These are phyloP conservation scores for Boletellus dicymbophilus DNA, from an alignment of 1,284 basidiomycete species.

Conservation along the genomic window DNA sequence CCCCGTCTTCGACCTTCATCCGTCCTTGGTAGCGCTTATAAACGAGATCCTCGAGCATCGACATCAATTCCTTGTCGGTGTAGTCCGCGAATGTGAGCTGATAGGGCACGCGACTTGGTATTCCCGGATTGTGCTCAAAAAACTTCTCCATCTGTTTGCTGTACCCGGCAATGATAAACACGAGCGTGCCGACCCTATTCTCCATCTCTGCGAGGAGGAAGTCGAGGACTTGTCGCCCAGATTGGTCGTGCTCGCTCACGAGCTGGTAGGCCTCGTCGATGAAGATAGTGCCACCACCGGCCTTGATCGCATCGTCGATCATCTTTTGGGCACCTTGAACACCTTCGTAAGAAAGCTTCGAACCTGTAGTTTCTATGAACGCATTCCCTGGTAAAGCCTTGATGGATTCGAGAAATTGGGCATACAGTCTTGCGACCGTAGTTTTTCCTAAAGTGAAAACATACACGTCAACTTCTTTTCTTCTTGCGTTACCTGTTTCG, in stretches of 20 bases:
- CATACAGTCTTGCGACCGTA: slow-evolving; percentile 64
- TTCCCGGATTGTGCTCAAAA: slow-evolving; percentile 71
- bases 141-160: slow-evolving; percentile 72
- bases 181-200: slow-evolving; percentile 61
- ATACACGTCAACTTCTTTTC: not conserved
- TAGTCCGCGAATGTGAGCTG: slow-evolving; percentile 64
- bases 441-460: slow-evolving; percentile 59
- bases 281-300: slow-evolving; percentile 64
- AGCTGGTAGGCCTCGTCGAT: slow-evolving; percentile 73
- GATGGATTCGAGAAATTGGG: slow-evolving; percentile 57
- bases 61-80: slow-evolving; percentile 50
- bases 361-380: slow-evolving; percentile 64
- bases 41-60: slow-evolving; percentile 53
- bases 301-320: slow-evolving; percentile 46
- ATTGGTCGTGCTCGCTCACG: slow-evolving; percentile 43
- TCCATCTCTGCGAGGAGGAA: slow-evolving; percentile 74
- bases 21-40: slow-evolving; percentile 45
- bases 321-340: slow-evolving; percentile 50
- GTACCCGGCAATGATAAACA: slow-evolving; percentile 72
- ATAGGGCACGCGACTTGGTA: slow-evolving; percentile 64
- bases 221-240: slow-evolving; percentile 59
- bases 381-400: slow-evolving; percentile 51
- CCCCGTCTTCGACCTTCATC: slow-evolving; percentile 58
- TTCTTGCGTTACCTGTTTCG: not conserved
- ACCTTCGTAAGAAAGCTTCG: slow-evolving; percentile 57